Evolutionary conservation across 2,329 filamentous ascomycete species (phyloP).

Genomic region (Cytospora mali): DNA sequence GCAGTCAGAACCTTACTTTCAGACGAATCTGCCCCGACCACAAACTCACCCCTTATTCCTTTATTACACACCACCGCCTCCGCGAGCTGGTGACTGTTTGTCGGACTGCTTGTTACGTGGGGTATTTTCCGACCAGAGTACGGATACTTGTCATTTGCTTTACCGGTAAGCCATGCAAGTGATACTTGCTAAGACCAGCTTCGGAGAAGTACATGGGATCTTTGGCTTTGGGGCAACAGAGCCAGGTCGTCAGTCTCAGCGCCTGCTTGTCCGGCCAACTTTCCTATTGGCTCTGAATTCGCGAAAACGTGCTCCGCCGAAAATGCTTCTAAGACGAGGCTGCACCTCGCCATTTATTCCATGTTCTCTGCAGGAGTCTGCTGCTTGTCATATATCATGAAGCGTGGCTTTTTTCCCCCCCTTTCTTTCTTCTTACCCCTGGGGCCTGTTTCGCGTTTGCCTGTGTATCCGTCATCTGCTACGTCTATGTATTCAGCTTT

Average conservation of each 20-base stretch:
- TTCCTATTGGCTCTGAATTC: not conserved
- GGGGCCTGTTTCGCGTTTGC: not conserved
- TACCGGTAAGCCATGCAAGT: not conserved
- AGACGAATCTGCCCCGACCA: conserved; percentile 1
- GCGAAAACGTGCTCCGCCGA: not conserved
- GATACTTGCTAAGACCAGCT: not conserved
- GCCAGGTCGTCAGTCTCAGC: conserved; percentile 4
- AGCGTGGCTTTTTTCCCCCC: not conserved
- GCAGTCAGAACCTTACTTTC: conserved; percentile 13
- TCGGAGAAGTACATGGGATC: not conserved
- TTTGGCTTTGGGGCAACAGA: not conserved
- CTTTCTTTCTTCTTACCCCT: too few relatives aligned
- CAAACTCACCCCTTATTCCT: not conserved
- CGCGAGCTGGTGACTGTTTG: not conserved
- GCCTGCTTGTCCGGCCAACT: not conserved
- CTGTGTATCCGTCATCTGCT: conserved; percentile 6
- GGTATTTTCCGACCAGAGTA: too few relatives aligned
- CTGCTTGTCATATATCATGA: not conserved
- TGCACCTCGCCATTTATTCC: not conserved
- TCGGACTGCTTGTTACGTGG: too few relatives aligned
- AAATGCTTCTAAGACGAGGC: not conserved
- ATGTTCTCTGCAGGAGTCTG: not conserved
- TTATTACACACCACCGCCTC: not conserved
- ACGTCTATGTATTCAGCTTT: not conserved
- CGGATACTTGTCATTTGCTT: too few relatives aligned